A percentile compares a stretch with the other conserved stretches of the same genome.
Evolutionary conservation across 352 stramenopile species (phyloP).

Genomic region (Phytophthora podocarpi): DNA sequence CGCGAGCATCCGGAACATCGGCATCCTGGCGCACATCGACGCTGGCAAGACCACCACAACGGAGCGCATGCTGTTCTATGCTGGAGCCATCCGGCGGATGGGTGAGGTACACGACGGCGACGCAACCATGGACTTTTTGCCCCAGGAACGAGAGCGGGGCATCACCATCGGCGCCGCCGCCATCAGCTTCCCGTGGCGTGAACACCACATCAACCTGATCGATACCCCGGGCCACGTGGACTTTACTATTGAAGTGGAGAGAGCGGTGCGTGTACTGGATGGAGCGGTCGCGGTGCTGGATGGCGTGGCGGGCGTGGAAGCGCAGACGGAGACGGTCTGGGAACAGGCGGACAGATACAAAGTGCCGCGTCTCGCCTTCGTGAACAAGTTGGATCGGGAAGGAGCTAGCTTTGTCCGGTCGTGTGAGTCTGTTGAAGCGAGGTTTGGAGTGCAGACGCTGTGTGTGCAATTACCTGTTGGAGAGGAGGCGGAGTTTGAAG

Average conservation of each 20-base stretch:
- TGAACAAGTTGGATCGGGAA: conserved; percentile 98
- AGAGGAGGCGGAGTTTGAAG: conserved; percentile 66
- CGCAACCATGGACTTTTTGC: conserved; percentile 85
- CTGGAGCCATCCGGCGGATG: conserved; percentile 76
- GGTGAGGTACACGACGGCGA: conserved; percentile 81
- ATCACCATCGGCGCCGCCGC: conserved; percentile 98
- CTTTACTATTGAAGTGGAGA: conserved; percentile 99
- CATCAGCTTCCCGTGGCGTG: conserved; percentile 95
- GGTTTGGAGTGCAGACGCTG: conserved; percentile 65
- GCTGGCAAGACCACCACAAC: conserved; percentile 99
- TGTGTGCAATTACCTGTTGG: conserved; percentile 70
- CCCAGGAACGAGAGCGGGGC: conserved; percentile 96
- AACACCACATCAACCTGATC: conserved; percentile 97
- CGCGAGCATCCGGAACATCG: conserved; percentile 94
- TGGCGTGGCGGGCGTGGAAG: conserved; percentile 96
- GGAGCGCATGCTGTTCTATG: conserved; percentile 99
- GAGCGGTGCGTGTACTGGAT: conserved; percentile 96
- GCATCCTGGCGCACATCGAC: conserved; percentile 99
- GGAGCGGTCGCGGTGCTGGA: conserved; percentile 97
- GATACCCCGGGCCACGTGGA: conserved; percentile 98
- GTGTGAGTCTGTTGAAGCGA: conserved; percentile 73
- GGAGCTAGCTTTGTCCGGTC: conserved; percentile 94
- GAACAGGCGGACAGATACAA: conserved; percentile 78
- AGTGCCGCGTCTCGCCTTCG: conserved; percentile 94
- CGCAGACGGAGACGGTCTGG: conserved; percentile 88